A percentile compares a stretch with the other conserved stretches of the same genome.
Evolutionary conservation across 1,284 basidiomycete genomes (phyloP).

Genomic region (Pterula multifida): DNA sequence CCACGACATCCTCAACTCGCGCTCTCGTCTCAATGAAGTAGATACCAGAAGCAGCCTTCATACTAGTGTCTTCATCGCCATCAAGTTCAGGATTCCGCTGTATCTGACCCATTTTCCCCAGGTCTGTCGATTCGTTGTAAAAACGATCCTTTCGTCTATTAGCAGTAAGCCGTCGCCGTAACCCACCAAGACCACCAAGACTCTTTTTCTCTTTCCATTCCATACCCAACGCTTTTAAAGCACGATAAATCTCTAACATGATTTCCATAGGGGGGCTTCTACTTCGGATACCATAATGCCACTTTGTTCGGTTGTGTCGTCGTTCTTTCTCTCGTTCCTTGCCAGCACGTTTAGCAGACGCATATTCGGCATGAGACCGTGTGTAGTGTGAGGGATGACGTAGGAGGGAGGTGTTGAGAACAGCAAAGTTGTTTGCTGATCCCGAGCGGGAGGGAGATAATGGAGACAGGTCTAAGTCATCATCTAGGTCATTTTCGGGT

Average conservation of each 20-base stretch:
- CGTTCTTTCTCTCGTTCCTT: constrained; percentile 39
- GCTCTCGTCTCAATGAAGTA: constrained; percentile 95
- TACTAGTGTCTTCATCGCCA: constrained; percentile 48
- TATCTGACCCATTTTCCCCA: constrained; percentile 35
- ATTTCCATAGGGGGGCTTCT: constrained; percentile 97
- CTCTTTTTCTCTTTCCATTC: constrained; percentile 87
- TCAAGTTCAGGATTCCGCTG: constrained; percentile 56
- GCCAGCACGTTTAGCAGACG: constrained; percentile 40
- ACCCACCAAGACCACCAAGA: constrained; percentile 54
- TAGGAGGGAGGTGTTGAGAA: constrained; percentile 75
- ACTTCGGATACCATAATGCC: constrained; percentile 98
- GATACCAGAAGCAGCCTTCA: constrained; percentile 59
- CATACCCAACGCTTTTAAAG: constrained; percentile 88
- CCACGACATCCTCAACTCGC: constrained; percentile 82
- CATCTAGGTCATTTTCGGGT: constrained; percentile 29
- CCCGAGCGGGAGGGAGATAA: constrained; percentile 10
- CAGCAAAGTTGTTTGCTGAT: constrained; percentile 64
- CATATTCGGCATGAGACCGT: constrained; percentile 36
- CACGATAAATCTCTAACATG: constrained; percentile 97
- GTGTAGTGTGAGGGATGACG: constrained; percentile 33
- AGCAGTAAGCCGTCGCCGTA: constrained; percentile 3
- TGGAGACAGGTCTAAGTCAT: constrained; percentile 45
- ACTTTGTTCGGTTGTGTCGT: constrained; percentile 59
- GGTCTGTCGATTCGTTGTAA: constrained; percentile 7
- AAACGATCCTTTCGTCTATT: background rate